These are phyloP conservation scores for Pythium brachiatum DNA, from an alignment of 352 stramenopile genomes.

Conservation along the genomic window DNA sequence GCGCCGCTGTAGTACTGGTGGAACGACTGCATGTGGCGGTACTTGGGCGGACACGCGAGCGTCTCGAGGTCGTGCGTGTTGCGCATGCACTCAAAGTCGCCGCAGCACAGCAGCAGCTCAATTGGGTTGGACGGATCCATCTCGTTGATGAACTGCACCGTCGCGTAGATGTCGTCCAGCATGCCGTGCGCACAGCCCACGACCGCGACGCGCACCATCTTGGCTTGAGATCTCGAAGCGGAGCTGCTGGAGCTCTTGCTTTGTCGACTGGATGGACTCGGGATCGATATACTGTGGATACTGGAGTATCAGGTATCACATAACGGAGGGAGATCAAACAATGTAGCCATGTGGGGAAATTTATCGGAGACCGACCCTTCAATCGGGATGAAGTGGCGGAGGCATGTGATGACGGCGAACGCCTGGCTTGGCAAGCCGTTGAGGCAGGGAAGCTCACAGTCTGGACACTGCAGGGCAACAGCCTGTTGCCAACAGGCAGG, in stretches of 20 bases:
- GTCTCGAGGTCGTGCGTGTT: conserved; percentile 94
- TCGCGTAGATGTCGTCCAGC: conserved; percentile 97
- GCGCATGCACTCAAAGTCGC: conserved; percentile 98
- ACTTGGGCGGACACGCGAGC: conserved; percentile 96
- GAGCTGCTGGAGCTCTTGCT: background rate
- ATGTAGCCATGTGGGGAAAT: background rate
- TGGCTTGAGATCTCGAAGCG: background rate
- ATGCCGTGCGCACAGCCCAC: conserved; percentile 98
- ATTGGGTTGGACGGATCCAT: conserved; percentile 76
- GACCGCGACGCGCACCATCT: conserved; percentile 85
- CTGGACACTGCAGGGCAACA: no score
- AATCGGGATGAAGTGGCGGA: no score
- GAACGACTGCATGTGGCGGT: conserved; percentile 91
- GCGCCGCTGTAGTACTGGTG: conserved; percentile 95
- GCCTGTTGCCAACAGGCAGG: no score
- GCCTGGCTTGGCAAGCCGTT: no score
- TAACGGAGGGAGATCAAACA: background rate
- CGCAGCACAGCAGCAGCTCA: conserved; percentile 97
- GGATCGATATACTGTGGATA: background rate
- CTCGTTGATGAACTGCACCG: conserved; percentile 90
- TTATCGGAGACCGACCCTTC: background rate
- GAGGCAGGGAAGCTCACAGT: no score
- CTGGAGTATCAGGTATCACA: background rate
- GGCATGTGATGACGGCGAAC: no score
- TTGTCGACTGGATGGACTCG: background rate